Base-by-base conservation (phyloP, 2,329 filamentous ascomycete genomes). In the Ilyonectria robusta region DNA sequence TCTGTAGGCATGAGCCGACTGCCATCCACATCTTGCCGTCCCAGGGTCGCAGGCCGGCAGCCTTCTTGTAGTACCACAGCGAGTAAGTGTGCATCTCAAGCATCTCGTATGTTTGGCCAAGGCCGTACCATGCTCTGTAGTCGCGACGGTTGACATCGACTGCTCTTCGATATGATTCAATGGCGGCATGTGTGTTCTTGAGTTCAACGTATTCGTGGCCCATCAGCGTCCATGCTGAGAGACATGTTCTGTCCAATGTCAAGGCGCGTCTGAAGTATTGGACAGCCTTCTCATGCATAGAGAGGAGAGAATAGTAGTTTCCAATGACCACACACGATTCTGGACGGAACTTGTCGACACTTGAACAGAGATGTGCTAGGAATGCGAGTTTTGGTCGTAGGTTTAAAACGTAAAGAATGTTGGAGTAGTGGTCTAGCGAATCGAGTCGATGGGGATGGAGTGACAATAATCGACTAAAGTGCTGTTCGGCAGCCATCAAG, bases 1-100 rank as follows among this genome's bases (percentile, higher is more conserved):
- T 95, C 68, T 95, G 92, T 70, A 97, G 91, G 78, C 95, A 98
- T 37, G 93, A 93, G 10, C 94, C 96, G 6, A 99, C 94, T 0
- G 96, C 96, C 84, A 96, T 93, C 96, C 96, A 99, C 93, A 99
- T 97, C 81, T 98, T 98, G 0, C 95, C 94, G 74, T 99, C 96
- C 86, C 95, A 98, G 0, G 95, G 94, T n/a, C 95, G 90, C 2
- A 99, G 85, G 0, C 94, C 94, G 0, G 95, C 95, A 0, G 96
- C 96, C 63, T 96, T 94, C 78, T 98, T 97, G 84, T 97, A 98
- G 82, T 99, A 99, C 88, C 96, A 98, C 0, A 99, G 84, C 1
- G 95, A 95, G 79, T 99, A 99, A 48, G 95, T 94, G 78, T 97
- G 94, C 94, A 98, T 98, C 81, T 99, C 96, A 9, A 99, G 88